These are phyloP conservation scores for Coemansia reversa DNA, from an alignment of 192 early-diverging fungal species.

Conservation along the genomic window DNA sequence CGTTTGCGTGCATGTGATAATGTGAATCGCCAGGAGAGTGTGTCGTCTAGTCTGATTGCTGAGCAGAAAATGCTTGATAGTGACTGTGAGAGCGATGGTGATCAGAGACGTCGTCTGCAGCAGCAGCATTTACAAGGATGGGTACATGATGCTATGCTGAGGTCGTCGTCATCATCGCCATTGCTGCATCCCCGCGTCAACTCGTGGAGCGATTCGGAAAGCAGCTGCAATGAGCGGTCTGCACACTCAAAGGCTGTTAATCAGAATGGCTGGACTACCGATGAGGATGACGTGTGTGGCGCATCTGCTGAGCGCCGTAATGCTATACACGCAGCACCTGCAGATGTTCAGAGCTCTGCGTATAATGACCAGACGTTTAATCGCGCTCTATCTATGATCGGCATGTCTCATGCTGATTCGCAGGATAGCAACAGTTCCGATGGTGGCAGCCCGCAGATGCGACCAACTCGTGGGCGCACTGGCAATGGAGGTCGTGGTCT, in stretches of 20 bases:
- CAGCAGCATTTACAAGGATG: conserved; percentile 23
- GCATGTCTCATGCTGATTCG: conserved; percentile 37
- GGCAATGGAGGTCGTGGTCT: no score
- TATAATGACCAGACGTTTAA: conserved; percentile 32
- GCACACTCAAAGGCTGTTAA: background rate
- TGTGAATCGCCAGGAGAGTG: conserved; percentile 20
- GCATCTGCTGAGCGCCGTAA: no score
- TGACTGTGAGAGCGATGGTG: conserved; percentile 40
- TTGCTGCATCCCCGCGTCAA: background rate
- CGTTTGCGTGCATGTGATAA: conserved; percentile 6
- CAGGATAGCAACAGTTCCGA: conserved; percentile 24
- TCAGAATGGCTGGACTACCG: conserved; percentile 10
- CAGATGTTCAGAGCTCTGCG: background rate
- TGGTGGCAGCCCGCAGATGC: background rate
- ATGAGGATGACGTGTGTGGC: background rate
- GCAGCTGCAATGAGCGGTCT: background rate
- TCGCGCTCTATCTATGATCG: conserved; percentile 55
- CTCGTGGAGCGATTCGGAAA: conserved; percentile 31
- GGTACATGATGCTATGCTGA: conserved; percentile 28
- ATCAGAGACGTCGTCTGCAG: background rate
- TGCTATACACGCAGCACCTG: no score
- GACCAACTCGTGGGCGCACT: no score
- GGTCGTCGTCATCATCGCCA: background rate
- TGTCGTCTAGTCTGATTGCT: conserved; percentile 16
- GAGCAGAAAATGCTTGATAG: conserved; percentile 30